These are phyloP conservation scores for Talaromyces amestolkiae DNA, from an alignment of 2,329 filamentous ascomycete species.

Conservation along the genomic window DNA sequence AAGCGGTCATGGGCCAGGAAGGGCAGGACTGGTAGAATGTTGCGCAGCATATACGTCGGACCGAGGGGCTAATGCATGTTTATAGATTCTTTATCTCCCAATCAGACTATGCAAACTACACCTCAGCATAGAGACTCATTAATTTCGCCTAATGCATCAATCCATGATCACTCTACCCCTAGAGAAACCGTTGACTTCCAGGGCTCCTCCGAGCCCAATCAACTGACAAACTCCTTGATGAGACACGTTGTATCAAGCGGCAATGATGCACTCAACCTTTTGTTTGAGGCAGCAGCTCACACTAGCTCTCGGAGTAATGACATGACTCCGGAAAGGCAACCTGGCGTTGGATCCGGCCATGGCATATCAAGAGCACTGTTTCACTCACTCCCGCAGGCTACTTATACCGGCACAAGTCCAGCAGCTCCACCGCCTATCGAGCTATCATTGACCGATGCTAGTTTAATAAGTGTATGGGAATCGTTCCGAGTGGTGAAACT, in stretches of 20 bases:
- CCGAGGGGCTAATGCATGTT: not conserved
- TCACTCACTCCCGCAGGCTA: conserved; percentile 8
- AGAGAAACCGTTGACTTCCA: conserved; percentile 4
- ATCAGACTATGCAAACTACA: conserved; percentile 13
- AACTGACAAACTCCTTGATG: conserved; percentile 39
- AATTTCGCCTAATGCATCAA: not conserved
- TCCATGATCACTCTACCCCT: not conserved
- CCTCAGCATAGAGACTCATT: conserved; percentile 15
- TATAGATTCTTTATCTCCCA: conserved; percentile 10
- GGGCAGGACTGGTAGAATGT: conserved; percentile 31
- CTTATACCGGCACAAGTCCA: conserved; percentile 18
- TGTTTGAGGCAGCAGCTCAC: conserved; percentile 49
- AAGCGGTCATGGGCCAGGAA: conserved; percentile 42
- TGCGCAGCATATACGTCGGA: not conserved
- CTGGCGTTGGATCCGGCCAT: conserved; percentile 6
- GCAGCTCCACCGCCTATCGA: conserved; percentile 19
- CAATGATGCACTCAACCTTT: conserved; percentile 50
- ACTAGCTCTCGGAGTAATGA: conserved; percentile 24
- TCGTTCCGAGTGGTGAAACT: conserved; percentile 52
- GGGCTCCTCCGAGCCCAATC: conserved; percentile 18
- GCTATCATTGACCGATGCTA: conserved; percentile 23
- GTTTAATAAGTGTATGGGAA: conserved; percentile 47
- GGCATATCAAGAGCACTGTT: conserved; percentile 8
- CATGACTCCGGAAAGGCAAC: conserved; percentile 17
- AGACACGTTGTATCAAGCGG: conserved; percentile 50